Conservation (phyloP, 2,329 filamentous ascomycete species). For the Claviceps sp. region DNA sequence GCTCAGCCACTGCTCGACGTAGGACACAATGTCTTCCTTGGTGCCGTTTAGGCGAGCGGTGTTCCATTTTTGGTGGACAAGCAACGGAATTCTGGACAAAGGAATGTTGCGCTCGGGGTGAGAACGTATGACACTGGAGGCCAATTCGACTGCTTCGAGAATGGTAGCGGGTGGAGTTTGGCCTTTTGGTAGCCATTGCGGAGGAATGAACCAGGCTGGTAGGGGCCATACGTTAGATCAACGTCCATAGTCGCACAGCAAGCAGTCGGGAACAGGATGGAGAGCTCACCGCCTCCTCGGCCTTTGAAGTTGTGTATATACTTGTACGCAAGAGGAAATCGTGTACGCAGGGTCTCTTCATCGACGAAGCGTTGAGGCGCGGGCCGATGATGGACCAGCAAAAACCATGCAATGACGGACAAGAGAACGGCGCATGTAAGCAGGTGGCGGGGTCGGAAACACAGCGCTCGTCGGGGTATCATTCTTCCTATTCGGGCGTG, state of each 20-base stretch:
- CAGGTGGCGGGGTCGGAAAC: neutral
- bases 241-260: neutral
- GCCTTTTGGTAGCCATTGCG: neutral
- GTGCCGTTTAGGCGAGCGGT: constrained; percentile 1
- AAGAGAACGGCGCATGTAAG: neutral
- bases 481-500: neutral
- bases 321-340: neutral
- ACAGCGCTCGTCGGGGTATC: neutral
- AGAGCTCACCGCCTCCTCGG: neutral
- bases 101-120: constrained; percentile 1
- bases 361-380: neutral
- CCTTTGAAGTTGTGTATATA: neutral
- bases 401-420: neutral
- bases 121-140: neutral
- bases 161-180: neutral
- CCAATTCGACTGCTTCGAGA: constrained; percentile 2
- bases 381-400: neutral
- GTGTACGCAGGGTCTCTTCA: neutral
- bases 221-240: neutral
- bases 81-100: neutral
- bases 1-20: neutral
- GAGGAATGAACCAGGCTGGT: constrained; percentile 3
- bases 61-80: constrained; percentile 4
- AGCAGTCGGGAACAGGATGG: too few species aligned
- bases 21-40: neutral